A percentile compares a stretch with the other conserved stretches of the same genome.
Evolutionary conservation across 2,329 filamentous ascomycete genomes (phyloP).

Genomic region (Monosporascus sp.): DNA sequence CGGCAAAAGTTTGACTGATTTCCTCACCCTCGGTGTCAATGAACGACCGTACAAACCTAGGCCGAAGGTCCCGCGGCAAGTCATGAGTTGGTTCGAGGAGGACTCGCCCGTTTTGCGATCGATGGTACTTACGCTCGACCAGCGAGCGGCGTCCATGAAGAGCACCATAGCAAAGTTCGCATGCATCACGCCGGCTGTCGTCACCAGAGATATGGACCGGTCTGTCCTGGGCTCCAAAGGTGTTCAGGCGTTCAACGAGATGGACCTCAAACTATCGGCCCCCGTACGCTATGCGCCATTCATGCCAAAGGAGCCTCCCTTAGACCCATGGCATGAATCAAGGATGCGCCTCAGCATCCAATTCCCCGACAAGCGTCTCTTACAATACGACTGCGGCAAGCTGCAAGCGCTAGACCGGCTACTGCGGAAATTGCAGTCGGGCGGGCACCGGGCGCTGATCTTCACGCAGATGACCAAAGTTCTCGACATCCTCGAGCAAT

Average conservation of each 20-base stretch:
- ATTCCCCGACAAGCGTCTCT: slow-evolving; percentile 91
- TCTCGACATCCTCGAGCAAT: slow-evolving; percentile 93
- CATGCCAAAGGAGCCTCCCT: slow-evolving; percentile 49
- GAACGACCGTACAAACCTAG: slow-evolving; percentile 55
- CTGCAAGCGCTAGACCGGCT: slow-evolving; percentile 84
- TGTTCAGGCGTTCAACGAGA: slow-evolving; percentile 51
- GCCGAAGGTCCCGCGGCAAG: slow-evolving; percentile 55
- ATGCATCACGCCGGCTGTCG: slow-evolving; percentile 84
- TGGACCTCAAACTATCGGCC: slow-evolving; percentile 52
- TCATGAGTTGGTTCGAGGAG: slow-evolving; percentile 72
- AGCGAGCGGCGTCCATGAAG: slow-evolving; percentile 69
- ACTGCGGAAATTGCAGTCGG: slow-evolving; percentile 79
- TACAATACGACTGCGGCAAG: slow-evolving; percentile 98
- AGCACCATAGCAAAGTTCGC: slow-evolving; percentile 80
- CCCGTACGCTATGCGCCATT: slow-evolving; percentile 53
- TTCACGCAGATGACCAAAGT: slow-evolving; percentile 99
- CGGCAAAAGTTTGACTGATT: slow-evolving; percentile 71
- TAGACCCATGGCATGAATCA: slow-evolving; percentile 88
- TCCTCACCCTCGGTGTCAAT: slow-evolving; percentile 61
- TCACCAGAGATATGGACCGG: slow-evolving; percentile 70
- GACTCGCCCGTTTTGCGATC: slow-evolving; percentile 59
- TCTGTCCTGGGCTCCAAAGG: slow-evolving; percentile 61
- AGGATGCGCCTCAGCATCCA: slow-evolving; percentile 91
- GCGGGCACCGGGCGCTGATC: slow-evolving; percentile 89
- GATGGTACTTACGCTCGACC: slow-evolving; percentile 69